Evolutionary conservation across 2,329 filamentous ascomycete species (phyloP), one percentile per base, ranked within the genome.

Genomic region (Thyridium curvatum): DNA sequence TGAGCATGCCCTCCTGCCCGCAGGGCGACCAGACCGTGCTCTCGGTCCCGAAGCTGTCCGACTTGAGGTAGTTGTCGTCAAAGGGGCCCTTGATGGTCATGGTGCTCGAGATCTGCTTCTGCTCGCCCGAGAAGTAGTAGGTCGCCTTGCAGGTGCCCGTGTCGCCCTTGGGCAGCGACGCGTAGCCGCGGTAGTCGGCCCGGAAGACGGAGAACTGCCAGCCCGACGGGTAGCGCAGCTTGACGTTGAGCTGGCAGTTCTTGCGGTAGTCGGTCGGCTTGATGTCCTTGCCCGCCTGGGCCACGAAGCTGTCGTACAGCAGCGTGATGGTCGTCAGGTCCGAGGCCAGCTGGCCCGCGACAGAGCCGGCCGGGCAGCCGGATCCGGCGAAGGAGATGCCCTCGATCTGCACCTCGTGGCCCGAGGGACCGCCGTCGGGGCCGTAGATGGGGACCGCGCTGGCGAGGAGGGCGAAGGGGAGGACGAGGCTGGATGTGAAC

Each of bases 221-320:
- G 37, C 71, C 70, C 39, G 59, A 59, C 12, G 71, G 71, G 50
- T 73, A 73, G 40, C 62, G 52, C 40, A 75, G 58, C 54, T 70
- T 63, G 46, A 74, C 53, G 54, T 72, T 74, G 44, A 74, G 55
- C 53, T 73, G 68, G 60, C 71, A 75, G 57, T 74, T 73, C 61
- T 69, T 69, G 52, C 70, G 66, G 49, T 60, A 58, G 41, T 71
- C 59, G 32, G 60, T 61, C 32, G 67, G 49, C 9, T 60, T 29
- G 38, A 69, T 55, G 38, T 58, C 56, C 13, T 61, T 59, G 34
- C 71, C 71, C 30, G 72, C 65, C 37, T 68, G 65, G 30, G 69
- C 71, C 32, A 71, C 61, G 46, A 74, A 74, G 13, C 55, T 42
- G 52, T 71, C 68, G 51, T 74, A 75, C 48, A 74, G 68, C 46